Conservation (phyloP, 805 yeast genomes). For the Maudiozyma turicensis region DNA sequence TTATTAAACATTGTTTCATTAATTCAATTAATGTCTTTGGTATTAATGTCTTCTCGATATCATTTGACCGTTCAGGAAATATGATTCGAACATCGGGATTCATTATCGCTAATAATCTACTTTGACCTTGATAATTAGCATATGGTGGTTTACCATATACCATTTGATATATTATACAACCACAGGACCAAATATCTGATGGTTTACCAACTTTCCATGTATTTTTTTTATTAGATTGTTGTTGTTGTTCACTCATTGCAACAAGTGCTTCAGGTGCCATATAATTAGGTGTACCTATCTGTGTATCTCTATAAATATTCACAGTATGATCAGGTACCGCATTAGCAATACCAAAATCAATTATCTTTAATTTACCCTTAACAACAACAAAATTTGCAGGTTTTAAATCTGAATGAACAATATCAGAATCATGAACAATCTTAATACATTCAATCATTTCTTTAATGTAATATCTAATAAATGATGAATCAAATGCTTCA, state of each 20-base stretch:
- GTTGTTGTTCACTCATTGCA: slow-evolving; percentile 36
- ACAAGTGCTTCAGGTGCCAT: slow-evolving; percentile 96
- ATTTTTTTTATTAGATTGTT: slow-evolving; percentile 5
- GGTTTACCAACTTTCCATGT: slow-evolving; percentile 82
- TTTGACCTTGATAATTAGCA: slow-evolving; percentile 65
- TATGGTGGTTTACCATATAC: slow-evolving; percentile 89
- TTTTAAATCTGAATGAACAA: slow-evolving; percentile 74
- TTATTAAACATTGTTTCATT: slow-evolving; percentile 58
- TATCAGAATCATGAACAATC: slow-evolving; percentile 79
- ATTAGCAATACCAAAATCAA: slow-evolving; percentile 94
- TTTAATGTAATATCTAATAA: slow-evolving; percentile 67
- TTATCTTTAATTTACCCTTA: slow-evolving; percentile 72
- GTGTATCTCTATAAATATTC: slow-evolving; percentile 80
- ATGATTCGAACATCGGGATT: slow-evolving; percentile 66
- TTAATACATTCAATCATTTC: slow-evolving; percentile 75
- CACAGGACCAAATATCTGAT: slow-evolving; percentile 96
- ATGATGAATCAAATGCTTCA: slow-evolving; percentile 52
- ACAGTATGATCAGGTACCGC: slow-evolving; percentile 88
- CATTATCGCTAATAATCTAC: slow-evolving; percentile 74
- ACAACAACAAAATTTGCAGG: slow-evolving; percentile 72
- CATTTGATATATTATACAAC: slow-evolving; percentile 93
- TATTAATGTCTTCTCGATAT: slow-evolving; percentile 38
- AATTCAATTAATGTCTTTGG: slow-evolving; percentile 62
- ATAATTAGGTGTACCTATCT: slow-evolving; percentile 91
- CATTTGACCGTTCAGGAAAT: slow-evolving; percentile 51